Conservation (phyloP, 495 filamentous ascomycete species). For the Podospora conica region DNA sequence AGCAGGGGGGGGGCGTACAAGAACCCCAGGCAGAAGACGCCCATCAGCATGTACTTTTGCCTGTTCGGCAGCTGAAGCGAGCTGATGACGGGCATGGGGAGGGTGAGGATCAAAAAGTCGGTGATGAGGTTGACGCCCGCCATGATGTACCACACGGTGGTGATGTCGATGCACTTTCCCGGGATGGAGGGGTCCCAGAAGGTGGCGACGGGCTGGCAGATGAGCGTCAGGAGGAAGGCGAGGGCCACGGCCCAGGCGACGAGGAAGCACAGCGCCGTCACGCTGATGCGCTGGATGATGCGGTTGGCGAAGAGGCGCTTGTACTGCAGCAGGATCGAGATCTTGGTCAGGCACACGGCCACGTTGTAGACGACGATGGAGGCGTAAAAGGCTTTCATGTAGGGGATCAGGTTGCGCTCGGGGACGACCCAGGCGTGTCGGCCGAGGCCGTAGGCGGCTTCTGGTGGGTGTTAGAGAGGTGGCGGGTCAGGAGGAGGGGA, state of each 20-base stretch:
- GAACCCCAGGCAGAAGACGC: conserved; percentile 42
- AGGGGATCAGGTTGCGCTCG: not conserved
- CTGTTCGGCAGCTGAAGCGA: conserved; percentile 33
- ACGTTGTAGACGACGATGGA: conserved; percentile 33
- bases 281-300: conserved; percentile 23
- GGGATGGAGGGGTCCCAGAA: conserved; percentile 30
- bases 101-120: conserved; percentile 23
- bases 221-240: conserved; percentile 22
- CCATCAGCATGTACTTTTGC: conserved; percentile 41
- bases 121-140: conserved; percentile 32
- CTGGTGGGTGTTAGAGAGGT: not conserved
- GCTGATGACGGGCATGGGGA: conserved; percentile 26
- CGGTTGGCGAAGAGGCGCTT: conserved; percentile 30
- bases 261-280: conserved; percentile 29
- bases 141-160: conserved; percentile 35
- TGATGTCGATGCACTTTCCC: conserved; percentile 27
- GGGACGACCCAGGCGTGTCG: conserved; percentile 27
- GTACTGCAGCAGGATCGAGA: conserved; percentile 34
- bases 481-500: not conserved
- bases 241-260: conserved; percentile 29
- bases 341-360: conserved; percentile 25
- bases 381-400: conserved; percentile 25
- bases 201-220: conserved; percentile 29
- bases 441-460: conserved; percentile 28
- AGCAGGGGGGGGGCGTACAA: conserved; percentile 29